Evolutionary conservation across 495 filamentous ascomycete genomes (phyloP).

Genomic region (Acidomyces sp.): DNA sequence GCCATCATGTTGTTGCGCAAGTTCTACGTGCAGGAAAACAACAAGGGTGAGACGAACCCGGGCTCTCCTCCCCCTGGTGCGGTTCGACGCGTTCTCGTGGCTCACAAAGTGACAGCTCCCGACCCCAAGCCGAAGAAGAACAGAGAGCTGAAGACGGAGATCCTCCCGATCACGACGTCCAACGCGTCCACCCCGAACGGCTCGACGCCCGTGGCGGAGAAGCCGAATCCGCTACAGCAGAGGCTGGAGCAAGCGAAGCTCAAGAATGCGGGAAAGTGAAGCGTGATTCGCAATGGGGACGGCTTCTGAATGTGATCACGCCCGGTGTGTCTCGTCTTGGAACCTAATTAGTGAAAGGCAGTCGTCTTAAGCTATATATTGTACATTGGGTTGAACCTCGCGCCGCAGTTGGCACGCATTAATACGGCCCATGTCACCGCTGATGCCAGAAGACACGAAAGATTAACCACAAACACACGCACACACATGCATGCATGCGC

Average conservation of each 20-base stretch:
- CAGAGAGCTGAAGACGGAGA: slow-evolving; percentile 39
- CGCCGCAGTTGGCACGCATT: no score
- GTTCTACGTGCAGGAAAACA: slow-evolving; percentile 96
- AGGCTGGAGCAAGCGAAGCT: slow-evolving; percentile 2
- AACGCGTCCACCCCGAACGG: slow-evolving; percentile 3
- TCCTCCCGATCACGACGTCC: slow-evolving; percentile 26
- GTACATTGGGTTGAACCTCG: no score
- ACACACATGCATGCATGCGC: no score
- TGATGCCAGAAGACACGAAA: no score
- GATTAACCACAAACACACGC: no score
- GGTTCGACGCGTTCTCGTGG: neutral
- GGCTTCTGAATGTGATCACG: no score
- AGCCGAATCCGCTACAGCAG: neutral
- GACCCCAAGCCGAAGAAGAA: slow-evolving; percentile 46
- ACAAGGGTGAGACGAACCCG: slow-evolving; percentile 45
- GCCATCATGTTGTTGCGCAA: slow-evolving; percentile 79
- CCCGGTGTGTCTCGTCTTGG: neutral
- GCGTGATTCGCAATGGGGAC: neutral
- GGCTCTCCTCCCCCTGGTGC: no score
- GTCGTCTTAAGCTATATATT: no score
- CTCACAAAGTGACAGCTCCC: slow-evolving; percentile 35
- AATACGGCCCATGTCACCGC: no score
- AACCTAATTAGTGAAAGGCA: no score
- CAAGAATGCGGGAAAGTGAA: neutral
- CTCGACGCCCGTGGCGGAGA: slow-evolving; percentile 2